A percentile compares a stretch with the other conserved stretches of the same genome.
Conservation (phyloP, 352 stramenopile species). For the Blastocystis sp. region DNA sequence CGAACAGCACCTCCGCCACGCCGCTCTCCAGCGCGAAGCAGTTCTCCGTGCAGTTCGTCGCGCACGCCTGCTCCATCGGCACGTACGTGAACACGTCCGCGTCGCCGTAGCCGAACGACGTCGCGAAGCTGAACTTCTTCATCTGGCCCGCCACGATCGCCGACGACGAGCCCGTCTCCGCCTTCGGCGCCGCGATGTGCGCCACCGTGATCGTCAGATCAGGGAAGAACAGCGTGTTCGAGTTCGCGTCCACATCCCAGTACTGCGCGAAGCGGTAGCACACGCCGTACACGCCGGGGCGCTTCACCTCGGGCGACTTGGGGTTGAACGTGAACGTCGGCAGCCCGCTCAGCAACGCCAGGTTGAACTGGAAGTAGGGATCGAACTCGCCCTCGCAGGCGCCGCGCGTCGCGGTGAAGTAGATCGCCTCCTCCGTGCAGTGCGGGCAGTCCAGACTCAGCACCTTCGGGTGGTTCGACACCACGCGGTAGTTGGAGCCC, state of each 20-base stretch:
- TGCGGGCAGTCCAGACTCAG: constrained; percentile 31
- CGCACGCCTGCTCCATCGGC: constrained; percentile 7
- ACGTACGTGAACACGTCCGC: constrained; percentile 59
- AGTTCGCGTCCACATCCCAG: constrained; percentile 33
- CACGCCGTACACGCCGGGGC: constrained; percentile 2
- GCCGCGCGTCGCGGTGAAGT: constrained; percentile 3
- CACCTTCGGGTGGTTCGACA: constrained; percentile 45
- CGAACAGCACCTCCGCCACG: constrained; percentile 25
- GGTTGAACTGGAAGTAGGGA: not conserved
- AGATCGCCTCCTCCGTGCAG: constrained; percentile 33
- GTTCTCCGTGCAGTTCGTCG: not conserved
- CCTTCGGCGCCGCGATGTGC: constrained; percentile 15
- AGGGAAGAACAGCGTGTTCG: constrained; percentile 32
- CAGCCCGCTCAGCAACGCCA: constrained; percentile 3
- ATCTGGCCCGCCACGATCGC: constrained; percentile 17
- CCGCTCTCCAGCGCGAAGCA: constrained; percentile 32
- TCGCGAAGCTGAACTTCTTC: constrained; percentile 55
- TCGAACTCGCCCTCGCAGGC: constrained; percentile 7
- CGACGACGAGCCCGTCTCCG: constrained; percentile 4
- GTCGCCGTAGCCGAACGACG: constrained; percentile 24
- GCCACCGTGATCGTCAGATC: constrained; percentile 22
- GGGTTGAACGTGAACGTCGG: constrained; percentile 54
- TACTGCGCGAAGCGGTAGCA: constrained; percentile 46
- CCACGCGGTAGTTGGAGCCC: constrained; percentile 45
- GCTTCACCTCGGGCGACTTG: not conserved